A percentile compares a stretch with the other conserved stretches of the same genome.
phyloP scores from a whole-genome alignment of 129 eudicot species.

The Artemisia tridentata region DNA sequence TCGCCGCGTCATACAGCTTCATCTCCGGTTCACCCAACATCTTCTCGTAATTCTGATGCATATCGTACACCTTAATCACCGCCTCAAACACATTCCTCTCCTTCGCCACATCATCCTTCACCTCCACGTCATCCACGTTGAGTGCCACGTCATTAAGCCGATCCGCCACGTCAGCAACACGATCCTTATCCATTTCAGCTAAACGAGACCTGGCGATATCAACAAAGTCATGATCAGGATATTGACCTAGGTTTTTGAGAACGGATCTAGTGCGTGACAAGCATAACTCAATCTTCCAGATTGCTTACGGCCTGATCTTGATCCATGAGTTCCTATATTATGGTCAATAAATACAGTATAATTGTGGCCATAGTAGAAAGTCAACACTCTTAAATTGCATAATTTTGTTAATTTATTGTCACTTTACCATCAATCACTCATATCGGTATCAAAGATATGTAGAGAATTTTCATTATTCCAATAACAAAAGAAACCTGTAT shows the following conservation, averaged over 20 bases:
- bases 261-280: too few species aligned
- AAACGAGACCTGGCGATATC: slow-evolving; percentile 57
- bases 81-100: slow-evolving; percentile 56
- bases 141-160: too few species aligned
- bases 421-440: too few species aligned
- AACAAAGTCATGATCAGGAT: slow-evolving; percentile 82
- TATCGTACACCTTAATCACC: slow-evolving; percentile 60
- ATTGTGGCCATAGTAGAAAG: background rate
- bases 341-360: background rate
- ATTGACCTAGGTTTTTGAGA: slow-evolving; percentile 4
- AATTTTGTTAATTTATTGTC: too few species aligned
- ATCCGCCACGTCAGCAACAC: too few species aligned
- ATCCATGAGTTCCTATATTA: slow-evolving; percentile 45
- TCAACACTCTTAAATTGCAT: background rate
- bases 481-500: too few species aligned
- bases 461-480: too few species aligned
- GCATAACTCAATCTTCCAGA: slow-evolving; percentile 52
- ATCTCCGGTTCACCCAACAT: slow-evolving; percentile 69
- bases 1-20: slow-evolving; percentile 69
- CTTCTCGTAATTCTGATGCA: slow-evolving; percentile 76
- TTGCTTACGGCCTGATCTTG: slow-evolving; percentile 48
- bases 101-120: slow-evolving; percentile 33
- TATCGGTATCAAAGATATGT: too few species aligned
- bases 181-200: too few species aligned
- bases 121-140: slow-evolving; percentile 24